phyloP scores from a whole-genome alignment of 108 stramenopile genomes.

The Nitzschia palea region DNA sequence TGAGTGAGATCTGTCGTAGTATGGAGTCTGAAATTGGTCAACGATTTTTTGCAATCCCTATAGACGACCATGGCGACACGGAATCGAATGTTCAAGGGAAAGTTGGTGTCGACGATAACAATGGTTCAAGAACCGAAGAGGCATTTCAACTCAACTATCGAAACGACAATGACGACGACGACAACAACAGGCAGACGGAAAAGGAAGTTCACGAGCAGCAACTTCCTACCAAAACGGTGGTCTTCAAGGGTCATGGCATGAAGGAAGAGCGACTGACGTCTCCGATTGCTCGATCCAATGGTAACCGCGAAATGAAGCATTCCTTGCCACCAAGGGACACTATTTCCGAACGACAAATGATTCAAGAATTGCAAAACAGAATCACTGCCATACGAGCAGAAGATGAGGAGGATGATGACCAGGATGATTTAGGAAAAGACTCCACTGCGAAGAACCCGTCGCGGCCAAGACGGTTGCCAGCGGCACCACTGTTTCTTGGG shows the following conservation, averaged over 20 bases:
- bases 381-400: constrained; percentile 3
- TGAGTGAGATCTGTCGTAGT: constrained; percentile 13
- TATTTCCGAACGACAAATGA: constrained; percentile 21
- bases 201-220: neutral
- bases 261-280: constrained; percentile 7
- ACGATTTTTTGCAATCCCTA: neutral
- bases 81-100: neutral
- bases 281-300: neutral
- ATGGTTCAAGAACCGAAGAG: neutral
- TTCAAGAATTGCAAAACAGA: constrained; percentile 28
- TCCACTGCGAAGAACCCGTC: neutral
- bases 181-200: neutral
- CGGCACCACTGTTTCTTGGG: constrained; percentile 26
- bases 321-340: constrained; percentile 14
- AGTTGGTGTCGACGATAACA: neutral
- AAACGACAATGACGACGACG: constrained; percentile 6
- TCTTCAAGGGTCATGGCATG: constrained; percentile 12
- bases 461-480: neutral
- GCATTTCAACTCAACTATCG: neutral
- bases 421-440: neutral
- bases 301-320: neutral
- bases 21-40: constrained; percentile 19
- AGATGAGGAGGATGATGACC: constrained; percentile 6
- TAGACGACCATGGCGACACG: neutral
- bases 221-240: constrained; percentile 13